Base-by-base conservation (phyloP, 192 early-diverging fungal genomes). In the Backusella australiensis region DNA sequence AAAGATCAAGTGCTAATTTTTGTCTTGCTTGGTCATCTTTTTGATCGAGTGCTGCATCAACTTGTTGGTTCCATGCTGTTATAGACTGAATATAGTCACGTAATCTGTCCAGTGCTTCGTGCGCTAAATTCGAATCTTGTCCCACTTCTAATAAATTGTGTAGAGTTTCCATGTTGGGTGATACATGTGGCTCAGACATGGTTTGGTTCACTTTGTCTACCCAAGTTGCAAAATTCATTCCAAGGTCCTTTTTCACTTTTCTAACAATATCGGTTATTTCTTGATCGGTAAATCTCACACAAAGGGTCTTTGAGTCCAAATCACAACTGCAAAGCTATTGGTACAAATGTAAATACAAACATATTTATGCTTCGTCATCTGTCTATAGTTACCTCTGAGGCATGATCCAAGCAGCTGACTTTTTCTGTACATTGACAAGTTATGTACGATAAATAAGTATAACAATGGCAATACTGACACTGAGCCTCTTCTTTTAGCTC, bases 381-480 rank as follows among this genome's bases (percentile, higher is more conserved):
- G 19, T 21, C 35, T 56, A 39, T 38, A 38, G 23, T 36, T 76
- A 77, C 78, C 74, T 89, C 83, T n/a, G 77, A 70, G 21, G 85
- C 83, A 73, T 95, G 95, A 2, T 85, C 81, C 19, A 90, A 75
- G 65, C 94, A 96, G 12, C 83, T 79, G 42, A 94, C 86, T 74
- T 90, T 90, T 35, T 86, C 75, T 23, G 87, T 85, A 81, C 90
- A 91, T 52, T 66, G 76, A 71, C 91, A 92, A 2, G 81, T 78
- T 23, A 95, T 80, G 11, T 89, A 88, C 1, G 93, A 94, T 15
- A 95, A 81, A 74, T 89, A 93, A 46, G 89, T 85, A 74, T 90
- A 95, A 6, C 88, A 79, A 78, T 94, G 94, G 82, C 94, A 95
- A 32, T 82, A 69, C 14, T 75, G 70, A 68, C 94, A 95, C 79